Percentiles rank a stretch among this genome's conserved stretches.
Conservation (phyloP, 1,284 basidiomycete species). For the Melanopsichium pennsylvanicum region DNA sequence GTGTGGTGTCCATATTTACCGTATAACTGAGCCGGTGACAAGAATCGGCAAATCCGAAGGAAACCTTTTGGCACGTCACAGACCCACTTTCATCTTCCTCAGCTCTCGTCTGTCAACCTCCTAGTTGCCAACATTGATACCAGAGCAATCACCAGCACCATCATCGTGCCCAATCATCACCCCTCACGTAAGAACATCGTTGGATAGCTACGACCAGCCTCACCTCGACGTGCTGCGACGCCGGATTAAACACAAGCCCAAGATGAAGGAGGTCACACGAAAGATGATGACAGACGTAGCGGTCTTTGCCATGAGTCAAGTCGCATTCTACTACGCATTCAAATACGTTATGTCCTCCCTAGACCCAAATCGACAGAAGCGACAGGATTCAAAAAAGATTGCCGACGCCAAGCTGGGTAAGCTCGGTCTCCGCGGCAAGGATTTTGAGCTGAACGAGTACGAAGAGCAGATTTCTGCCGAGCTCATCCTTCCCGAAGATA, state of each 20-base stretch:
- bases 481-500: conserved; percentile 69
- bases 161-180: no score
- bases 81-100: neutral
- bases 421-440: conserved; percentile 55
- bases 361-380: conserved; percentile 65
- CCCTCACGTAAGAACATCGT: no score
- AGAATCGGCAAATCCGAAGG: conserved; percentile 9
- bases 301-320: conserved; percentile 61
- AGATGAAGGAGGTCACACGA: conserved; percentile 57
- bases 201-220: neutral
- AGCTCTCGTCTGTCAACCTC: no score
- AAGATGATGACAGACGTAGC: conserved; percentile 64
- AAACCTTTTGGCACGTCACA: neutral
- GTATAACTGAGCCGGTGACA: conserved; percentile 11
- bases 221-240: neutral
- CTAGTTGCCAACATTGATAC: no score
- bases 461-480: conserved; percentile 70
- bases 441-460: conserved; percentile 61
- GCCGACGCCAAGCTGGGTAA: conserved; percentile 60
- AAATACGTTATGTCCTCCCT: conserved; percentile 66
- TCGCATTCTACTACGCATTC: conserved; percentile 67
- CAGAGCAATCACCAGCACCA: neutral
- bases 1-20: no score
- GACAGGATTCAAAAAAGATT: conserved; percentile 61
- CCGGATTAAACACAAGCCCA: neutral